Evolutionary conservation across 495 filamentous ascomycete genomes (phyloP).

Genomic region (Recurvomyces mirabilis): DNA sequence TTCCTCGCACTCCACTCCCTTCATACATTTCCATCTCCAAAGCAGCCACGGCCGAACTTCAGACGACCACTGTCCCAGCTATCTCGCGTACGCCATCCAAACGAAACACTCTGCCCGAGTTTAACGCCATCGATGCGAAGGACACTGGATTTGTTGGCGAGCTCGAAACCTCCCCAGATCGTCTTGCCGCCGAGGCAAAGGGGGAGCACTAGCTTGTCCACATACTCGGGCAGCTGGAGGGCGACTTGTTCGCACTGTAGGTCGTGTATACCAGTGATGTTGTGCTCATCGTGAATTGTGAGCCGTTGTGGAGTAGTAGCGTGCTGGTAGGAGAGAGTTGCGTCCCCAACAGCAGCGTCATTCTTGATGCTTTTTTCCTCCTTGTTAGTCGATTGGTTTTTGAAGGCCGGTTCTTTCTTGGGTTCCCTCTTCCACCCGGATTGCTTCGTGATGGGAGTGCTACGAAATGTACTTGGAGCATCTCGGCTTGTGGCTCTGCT

Average conservation of each 20-base stretch:
- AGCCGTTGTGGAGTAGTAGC: no score
- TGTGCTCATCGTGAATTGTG: constrained; percentile 13
- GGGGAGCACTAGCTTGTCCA: neutral
- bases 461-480: no score
- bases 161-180: constrained; percentile 16
- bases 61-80: constrained; percentile 4
- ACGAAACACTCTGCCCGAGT: constrained; percentile 4
- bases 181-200: constrained; percentile 15
- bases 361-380: no score
- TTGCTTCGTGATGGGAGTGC: no score
- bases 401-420: no score
- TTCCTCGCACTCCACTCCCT: constrained; percentile 3
- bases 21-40: constrained; percentile 4
- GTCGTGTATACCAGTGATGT: constrained; percentile 37
- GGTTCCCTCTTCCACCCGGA: no score
- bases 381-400: no score
- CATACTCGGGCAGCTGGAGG: neutral
- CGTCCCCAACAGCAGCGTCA: no score
- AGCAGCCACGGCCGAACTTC: constrained; percentile 13
- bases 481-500: no score
- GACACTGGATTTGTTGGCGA: constrained; percentile 7
- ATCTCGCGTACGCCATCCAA: constrained; percentile 19
- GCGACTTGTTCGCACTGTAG: constrained; percentile 22
- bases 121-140: constrained; percentile 7
- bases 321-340: no score